Conservation (phyloP, 352 stramenopile genomes). For the Phytophthora cryptogea region DNA sequence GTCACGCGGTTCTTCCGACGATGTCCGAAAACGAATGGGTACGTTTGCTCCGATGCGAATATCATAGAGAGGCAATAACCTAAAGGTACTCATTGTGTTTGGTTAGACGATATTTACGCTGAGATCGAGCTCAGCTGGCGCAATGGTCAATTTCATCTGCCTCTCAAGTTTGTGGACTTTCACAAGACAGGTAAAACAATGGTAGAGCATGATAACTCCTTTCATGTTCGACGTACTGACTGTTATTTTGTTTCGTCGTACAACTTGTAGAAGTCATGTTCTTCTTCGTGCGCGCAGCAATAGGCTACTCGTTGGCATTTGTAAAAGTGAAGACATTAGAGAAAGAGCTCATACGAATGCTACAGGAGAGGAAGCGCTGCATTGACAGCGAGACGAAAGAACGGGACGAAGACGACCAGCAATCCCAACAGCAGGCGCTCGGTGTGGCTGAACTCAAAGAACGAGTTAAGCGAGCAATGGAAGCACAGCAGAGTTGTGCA, state of each 20-base stretch:
- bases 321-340: conserved; percentile 61
- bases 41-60: neutral
- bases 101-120: conserved; percentile 62
- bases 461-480: conserved; percentile 30
- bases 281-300: conserved; percentile 64
- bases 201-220: neutral
- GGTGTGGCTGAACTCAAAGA: conserved; percentile 31
- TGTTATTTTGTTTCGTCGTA: neutral
- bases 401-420: conserved; percentile 32
- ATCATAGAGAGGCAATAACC: neutral
- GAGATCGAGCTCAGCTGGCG: conserved; percentile 66
- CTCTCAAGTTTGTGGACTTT: conserved; percentile 73
- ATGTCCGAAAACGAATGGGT: conserved; percentile 58
- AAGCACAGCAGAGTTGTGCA: conserved; percentile 36
- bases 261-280: conserved; percentile 67
- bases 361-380: conserved; percentile 33
- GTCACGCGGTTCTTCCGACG: conserved; percentile 34
- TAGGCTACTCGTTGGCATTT: conserved; percentile 69
- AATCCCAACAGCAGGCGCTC: conserved; percentile 17
- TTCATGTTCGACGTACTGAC: neutral
- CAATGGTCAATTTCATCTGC: conserved; percentile 54
- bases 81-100: neutral
- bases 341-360: conserved; percentile 37
- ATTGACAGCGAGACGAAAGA: conserved; percentile 22
- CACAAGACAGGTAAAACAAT: conserved; percentile 48